A percentile compares a stretch with the other conserved stretches of the same genome.
Evolutionary conservation across 192 early-diverging fungal genomes (phyloP).

Genomic region (Backusella sp.): DNA sequence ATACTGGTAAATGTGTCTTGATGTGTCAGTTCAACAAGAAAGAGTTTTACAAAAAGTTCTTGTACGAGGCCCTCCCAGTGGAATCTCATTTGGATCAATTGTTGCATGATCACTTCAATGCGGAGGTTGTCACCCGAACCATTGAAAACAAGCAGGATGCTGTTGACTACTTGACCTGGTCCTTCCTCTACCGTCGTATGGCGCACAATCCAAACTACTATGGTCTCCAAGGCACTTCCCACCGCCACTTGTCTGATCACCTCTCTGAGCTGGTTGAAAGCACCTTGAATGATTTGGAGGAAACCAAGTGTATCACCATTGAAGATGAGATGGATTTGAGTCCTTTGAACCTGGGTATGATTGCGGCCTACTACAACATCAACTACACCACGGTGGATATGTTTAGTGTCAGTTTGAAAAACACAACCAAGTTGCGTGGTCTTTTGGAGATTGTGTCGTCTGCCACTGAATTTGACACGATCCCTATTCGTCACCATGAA

Average conservation of each 20-base stretch:
- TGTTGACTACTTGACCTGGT: constrained; percentile 99
- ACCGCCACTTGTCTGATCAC: constrained; percentile 88
- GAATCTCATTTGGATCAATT: constrained; percentile 94
- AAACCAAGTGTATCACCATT: constrained; percentile 78
- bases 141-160: constrained; percentile 98
- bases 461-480: constrained; percentile 87
- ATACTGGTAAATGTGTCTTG: constrained; percentile 77
- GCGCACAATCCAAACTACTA: constrained; percentile 98
- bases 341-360: constrained; percentile 94
- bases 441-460: constrained; percentile 93
- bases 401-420: constrained; percentile 85
- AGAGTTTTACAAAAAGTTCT: constrained; percentile 97
- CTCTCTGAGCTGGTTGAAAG: constrained; percentile 94
- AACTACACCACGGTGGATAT: constrained; percentile 92
- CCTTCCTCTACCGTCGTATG: constrained; percentile 95
- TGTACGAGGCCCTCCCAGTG: constrained; percentile 93
- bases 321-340: constrained; percentile 73
- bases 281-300: constrained; percentile 83
- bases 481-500: constrained; percentile 96
- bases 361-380: constrained; percentile 97
- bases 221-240: constrained; percentile 80
- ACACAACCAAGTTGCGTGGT: constrained; percentile 85
- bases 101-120: constrained; percentile 97
- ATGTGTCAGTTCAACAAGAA: constrained; percentile 96
- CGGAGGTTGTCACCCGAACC: constrained; percentile 92